A percentile compares a stretch with the other conserved stretches of the same genome.
Conservation (phyloP, 768 basidiomycete genomes). For the Pilatotrama ljubarskyi region DNA sequence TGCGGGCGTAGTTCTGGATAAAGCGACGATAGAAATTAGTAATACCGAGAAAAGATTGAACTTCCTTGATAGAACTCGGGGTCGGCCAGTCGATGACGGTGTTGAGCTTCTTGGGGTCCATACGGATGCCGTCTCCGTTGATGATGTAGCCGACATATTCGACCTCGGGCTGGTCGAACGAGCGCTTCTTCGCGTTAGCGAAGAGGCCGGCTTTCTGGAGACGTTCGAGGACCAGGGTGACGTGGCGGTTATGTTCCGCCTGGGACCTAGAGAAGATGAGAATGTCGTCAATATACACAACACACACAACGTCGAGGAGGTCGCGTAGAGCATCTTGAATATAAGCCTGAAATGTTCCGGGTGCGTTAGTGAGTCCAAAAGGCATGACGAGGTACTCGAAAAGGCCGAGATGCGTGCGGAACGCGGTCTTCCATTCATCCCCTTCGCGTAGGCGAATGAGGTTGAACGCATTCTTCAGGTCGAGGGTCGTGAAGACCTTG, state of each 20-base stretch:
- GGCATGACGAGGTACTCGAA: conserved; percentile 39
- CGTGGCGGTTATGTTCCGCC: conserved; percentile 25
- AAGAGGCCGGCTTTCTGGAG: conserved; percentile 35
- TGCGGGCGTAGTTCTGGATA: conserved; percentile 34
- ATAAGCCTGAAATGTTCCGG: conserved; percentile 20
- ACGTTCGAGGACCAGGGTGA: conserved; percentile 23
- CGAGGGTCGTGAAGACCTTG: conserved; percentile 38
- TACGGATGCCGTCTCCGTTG: conserved; percentile 31
- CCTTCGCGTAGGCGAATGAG: conserved; percentile 41
- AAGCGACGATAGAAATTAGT: conserved; percentile 30
- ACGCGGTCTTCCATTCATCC: conserved; percentile 42
- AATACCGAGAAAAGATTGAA: conserved; percentile 35
- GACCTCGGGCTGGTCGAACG: conserved; percentile 38
- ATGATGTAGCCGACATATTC: conserved; percentile 46
- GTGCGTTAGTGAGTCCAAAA: conserved; percentile 30
- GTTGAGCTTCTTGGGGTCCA: conserved; percentile 44
- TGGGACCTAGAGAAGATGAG: conserved; percentile 23
- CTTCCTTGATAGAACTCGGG: conserved; percentile 26
- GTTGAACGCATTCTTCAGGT: conserved; percentile 43
- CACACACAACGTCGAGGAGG: conserved; percentile 26
- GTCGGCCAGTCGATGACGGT: conserved; percentile 34
- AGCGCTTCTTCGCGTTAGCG: conserved; percentile 34
- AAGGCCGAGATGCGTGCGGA: conserved; percentile 37
- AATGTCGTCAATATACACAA: conserved; percentile 26
- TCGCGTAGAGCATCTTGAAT: conserved; percentile 19